Evolutionary conservation across 768 basidiomycete species (phyloP).

Genomic region (Auriscalpium orientale): DNA sequence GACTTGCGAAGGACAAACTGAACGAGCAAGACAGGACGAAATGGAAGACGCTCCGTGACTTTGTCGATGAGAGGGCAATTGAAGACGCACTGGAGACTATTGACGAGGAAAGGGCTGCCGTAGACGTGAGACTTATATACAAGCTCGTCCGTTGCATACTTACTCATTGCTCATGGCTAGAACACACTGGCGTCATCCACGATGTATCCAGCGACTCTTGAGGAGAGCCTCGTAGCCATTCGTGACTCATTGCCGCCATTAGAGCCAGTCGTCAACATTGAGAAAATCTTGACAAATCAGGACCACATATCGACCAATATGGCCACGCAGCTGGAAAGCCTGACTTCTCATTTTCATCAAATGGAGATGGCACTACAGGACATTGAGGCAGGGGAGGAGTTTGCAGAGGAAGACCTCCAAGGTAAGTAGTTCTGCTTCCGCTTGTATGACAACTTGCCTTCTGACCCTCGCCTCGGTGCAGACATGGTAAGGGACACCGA

Average conservation of each 20-base stretch:
- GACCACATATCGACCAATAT: constrained; percentile 53
- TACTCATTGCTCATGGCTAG: constrained; percentile 27
- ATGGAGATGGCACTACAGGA: constrained; percentile 65
- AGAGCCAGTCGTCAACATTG: constrained; percentile 32
- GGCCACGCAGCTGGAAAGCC: constrained; percentile 65
- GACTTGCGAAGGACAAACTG: constrained; percentile 9
- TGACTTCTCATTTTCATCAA: constrained; percentile 69
- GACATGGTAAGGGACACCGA: constrained; percentile 79
- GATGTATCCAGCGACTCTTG: constrained; percentile 60
- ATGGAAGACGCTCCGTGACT: constrained; percentile 82
- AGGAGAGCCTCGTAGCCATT: constrained; percentile 47
- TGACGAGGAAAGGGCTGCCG: constrained; percentile 55
- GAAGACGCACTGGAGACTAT: constrained; percentile 70
- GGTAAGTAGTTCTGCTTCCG: constrained; percentile 40
- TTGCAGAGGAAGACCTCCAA: constrained; percentile 63
- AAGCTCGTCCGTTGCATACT: background rate
- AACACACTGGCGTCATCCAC: constrained; percentile 54
- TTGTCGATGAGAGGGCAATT: constrained; percentile 76
- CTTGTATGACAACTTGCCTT: background rate
- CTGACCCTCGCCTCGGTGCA: constrained; percentile 20
- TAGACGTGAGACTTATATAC: constrained; percentile 47
- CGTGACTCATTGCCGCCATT: constrained; percentile 40
- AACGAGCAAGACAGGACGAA: constrained; percentile 37
- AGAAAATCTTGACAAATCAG: constrained; percentile 44
- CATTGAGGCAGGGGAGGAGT: constrained; percentile 58